phyloP scores from a whole-genome alignment of 1,284 basidiomycete genomes.

The Anthracocystis walkeri region DNA sequence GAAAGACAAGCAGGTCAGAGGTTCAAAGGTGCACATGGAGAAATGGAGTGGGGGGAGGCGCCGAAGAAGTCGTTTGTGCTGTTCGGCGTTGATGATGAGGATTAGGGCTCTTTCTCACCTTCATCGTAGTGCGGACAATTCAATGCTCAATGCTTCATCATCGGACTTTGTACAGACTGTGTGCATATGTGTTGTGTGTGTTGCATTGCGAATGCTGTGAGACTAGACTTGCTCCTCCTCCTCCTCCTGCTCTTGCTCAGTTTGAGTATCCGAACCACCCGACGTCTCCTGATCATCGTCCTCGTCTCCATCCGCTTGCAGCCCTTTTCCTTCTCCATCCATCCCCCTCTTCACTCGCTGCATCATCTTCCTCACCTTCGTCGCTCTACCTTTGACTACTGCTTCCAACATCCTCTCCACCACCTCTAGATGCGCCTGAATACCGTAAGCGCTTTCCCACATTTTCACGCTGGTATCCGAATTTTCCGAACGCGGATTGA shows the following conservation, averaged over 20 bases:
- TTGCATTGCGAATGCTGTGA: background rate
- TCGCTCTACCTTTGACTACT: slow-evolving; percentile 5
- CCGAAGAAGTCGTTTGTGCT: slow-evolving; percentile 53
- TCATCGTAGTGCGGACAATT: slow-evolving; percentile 5
- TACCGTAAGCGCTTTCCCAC: slow-evolving; percentile 30
- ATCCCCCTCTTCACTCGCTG: slow-evolving; percentile 3
- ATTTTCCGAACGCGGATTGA: slow-evolving; percentile 7
- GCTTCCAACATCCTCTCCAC: slow-evolving; percentile 35
- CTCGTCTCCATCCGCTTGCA: background rate
- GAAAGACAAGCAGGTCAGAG: slow-evolving; percentile 29
- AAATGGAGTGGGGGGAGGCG: slow-evolving; percentile 56
- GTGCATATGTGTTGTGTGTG: background rate
- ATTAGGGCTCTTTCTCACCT: slow-evolving; percentile 3
- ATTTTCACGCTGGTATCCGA: slow-evolving; percentile 8
- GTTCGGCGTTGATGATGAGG: slow-evolving; percentile 51
- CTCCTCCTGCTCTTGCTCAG: slow-evolving; percentile 3
- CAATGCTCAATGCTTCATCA: background rate
- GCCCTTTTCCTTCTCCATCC: background rate
- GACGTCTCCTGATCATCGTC: background rate
- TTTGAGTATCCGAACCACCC: background rate
- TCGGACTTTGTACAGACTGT: background rate
- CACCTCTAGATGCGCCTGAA: slow-evolving; percentile 39
- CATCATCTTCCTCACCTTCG: slow-evolving; percentile 15
- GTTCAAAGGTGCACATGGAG: slow-evolving; percentile 50
- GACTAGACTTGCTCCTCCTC: background rate